Percentiles rank a stretch among this genome's conserved stretches.
phyloP scores from a whole-genome alignment of 1,139 yeast genomes.

The Candida sojae region DNA sequence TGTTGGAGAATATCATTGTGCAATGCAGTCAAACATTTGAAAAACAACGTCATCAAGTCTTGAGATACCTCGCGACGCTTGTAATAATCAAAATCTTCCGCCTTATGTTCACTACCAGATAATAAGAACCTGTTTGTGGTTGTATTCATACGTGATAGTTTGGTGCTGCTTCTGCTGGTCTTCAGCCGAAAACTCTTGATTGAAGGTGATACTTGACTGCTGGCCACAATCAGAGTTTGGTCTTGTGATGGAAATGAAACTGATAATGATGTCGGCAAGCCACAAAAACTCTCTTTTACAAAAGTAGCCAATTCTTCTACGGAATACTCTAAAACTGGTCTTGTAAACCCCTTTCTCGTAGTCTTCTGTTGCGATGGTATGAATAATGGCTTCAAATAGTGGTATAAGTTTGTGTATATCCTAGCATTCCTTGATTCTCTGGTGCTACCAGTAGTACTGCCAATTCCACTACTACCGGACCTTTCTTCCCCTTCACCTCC shows the following conservation, averaged over 20 bases:
- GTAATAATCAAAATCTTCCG: conserved; percentile 28
- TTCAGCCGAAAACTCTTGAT: not conserved
- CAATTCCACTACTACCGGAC: not conserved
- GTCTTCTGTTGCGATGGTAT: conserved; percentile 15
- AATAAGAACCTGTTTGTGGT: not conserved
- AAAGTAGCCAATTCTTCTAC: conserved; percentile 33
- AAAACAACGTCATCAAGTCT: conserved; percentile 30
- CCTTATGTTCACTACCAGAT: not conserved
- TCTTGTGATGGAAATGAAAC: not conserved
- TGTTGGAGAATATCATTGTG: conserved; percentile 21
- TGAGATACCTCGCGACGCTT: conserved; percentile 32
- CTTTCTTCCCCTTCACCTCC: conserved; percentile 1
- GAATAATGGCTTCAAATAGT: conserved; percentile 17
- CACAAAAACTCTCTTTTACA: conserved; percentile 26
- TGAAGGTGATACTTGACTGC: not conserved
- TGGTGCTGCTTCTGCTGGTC: not conserved
- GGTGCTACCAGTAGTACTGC: not conserved
- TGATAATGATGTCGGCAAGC: not conserved
- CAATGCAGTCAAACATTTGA: conserved; percentile 24
- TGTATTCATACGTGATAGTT: not conserved
- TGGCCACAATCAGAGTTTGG: not conserved
- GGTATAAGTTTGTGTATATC: conserved; percentile 6
- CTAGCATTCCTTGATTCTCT: conserved; percentile 1
- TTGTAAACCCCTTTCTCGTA: conserved; percentile 15
- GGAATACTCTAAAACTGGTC: conserved; percentile 23